phyloP scores from a whole-genome alignment of 352 stramenopile species.

The Pythium dissotocum region DNA sequence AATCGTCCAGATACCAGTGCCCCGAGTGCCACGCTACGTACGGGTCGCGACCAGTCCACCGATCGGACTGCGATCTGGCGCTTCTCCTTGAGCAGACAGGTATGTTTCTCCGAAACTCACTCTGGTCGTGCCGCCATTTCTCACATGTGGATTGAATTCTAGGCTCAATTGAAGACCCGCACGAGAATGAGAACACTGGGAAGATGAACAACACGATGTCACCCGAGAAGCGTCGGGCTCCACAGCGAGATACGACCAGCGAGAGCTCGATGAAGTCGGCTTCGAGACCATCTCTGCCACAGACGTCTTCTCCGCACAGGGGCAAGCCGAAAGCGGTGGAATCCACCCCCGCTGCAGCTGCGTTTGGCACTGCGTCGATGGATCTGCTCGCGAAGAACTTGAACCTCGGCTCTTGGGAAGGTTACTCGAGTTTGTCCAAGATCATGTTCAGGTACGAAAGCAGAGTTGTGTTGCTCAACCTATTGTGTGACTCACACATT shows the following conservation, averaged over 20 bases:
- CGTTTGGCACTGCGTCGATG: slow-evolving; percentile 27
- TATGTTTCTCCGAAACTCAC: background rate
- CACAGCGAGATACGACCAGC: background rate
- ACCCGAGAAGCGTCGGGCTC: background rate
- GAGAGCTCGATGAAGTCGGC: background rate
- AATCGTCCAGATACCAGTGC: slow-evolving; percentile 43
- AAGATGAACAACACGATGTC: slow-evolving; percentile 14
- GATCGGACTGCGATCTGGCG: slow-evolving; percentile 57
- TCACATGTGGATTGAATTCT: background rate
- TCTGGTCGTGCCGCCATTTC: background rate
- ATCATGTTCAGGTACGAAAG: slow-evolving; percentile 64
- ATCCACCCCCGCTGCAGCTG: background rate
- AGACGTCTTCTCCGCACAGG: background rate
- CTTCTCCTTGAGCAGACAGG: slow-evolving; percentile 55
- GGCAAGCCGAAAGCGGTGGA: background rate
- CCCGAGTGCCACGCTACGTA: slow-evolving; percentile 52
- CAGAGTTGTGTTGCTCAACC: background rate
- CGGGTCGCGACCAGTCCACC: slow-evolving; percentile 40
- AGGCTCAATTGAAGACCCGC: slow-evolving; percentile 17
- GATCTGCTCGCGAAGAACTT: slow-evolving; percentile 43
- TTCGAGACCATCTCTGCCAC: slow-evolving; percentile 1
- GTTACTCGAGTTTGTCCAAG: slow-evolving; percentile 73
- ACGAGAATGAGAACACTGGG: slow-evolving; percentile 5
- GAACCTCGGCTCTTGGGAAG: slow-evolving; percentile 62
- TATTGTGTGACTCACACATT: background rate